Evolutionary conservation across 2,329 filamentous ascomycete species (phyloP), one percentile per base, ranked within the genome.

Genomic region (Mariannaea sp.): DNA sequence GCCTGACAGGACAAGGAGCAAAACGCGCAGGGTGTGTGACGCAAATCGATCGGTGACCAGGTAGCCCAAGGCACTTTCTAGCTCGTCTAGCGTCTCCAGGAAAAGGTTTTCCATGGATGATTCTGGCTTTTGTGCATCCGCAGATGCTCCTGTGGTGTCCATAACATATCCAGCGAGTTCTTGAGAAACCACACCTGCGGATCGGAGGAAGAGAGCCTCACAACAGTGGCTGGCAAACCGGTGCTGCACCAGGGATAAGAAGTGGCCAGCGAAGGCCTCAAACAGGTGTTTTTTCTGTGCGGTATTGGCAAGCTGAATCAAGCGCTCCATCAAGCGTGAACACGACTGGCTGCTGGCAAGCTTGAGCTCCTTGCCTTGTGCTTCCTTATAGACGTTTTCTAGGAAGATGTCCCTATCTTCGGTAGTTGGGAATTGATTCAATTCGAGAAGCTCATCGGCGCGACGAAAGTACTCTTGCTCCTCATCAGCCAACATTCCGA

Each of bases 201-300:
- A 88, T 59, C 89, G 85, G 42, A 92, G 78, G 71, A 99, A 97
- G 26, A 99, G 80, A 20, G 90, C 90, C 75, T 99, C 94, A 70
- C 92, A 97, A 74, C 93, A 97, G 76, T 99, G 94, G 56, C 92
- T 96, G 5, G 94, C 94, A 67, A 99, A 99, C 14, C 94, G 88
- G 74, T 99, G 94, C 70, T 95, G 92, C 45, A 97, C 86, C 22
- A 99, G 82, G 65, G 92, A 88, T 53, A 93, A 77, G 73, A 97
- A 96, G 73, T 97, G 90, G 27, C 88, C 87, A 16, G 80, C 86
- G 71, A 97, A 97, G 38, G 89, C 90, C 60, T 84, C 83, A 70
- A 97, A 97, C 16, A 99, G 75, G 41, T 81, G 81, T 78, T 96
- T 96, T 72, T 96, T 87, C 74, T 97, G 94, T 14, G 77, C 76